Evolutionary conservation across 2,329 filamentous ascomycete species (phyloP), one percentile per base, ranked within the genome.

Genomic region (Colletotrichum plurivorum): DNA sequence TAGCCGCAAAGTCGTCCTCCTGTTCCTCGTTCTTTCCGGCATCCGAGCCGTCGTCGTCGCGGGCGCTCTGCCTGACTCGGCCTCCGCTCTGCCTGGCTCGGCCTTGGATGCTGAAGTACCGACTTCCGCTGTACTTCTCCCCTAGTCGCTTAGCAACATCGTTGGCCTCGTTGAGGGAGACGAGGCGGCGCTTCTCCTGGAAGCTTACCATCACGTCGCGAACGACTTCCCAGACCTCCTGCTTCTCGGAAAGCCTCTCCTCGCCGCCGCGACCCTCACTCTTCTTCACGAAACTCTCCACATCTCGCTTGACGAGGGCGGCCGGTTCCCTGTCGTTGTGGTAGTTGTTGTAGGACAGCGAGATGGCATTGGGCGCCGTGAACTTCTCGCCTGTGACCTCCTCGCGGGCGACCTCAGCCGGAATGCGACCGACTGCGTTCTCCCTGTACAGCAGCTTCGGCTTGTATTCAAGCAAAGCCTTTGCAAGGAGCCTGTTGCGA

Each of bases 361-460:
- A 41, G 27, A 72, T 20, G 8, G 63, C 27, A 1, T 71, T 36
- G 9, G 75, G 77, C 18, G 72, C 71, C 39, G 67, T 56, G n/a
- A 84, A 78, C 51, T 78, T 78, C 8, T 76, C 73, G 8, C 80
- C 78, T 2, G 87, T 80, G 69, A 85, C 85, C 1, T 79, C 77
- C 60, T 92, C 90, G 58, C 88, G 82, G 0, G 90, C 89, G 56
- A 93, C 80, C 73, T 96, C 93, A 31, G 86, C 84, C 0, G 93
- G 91, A 0, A 93, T 96, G 16, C 88, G 86, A 2, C 94, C 94
- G 0, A 92, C 92, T 0, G 92, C 89, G 73, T 95, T 95, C 77
- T 96, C 94, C 22, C 90, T 87, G 73, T 88, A 85, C 0, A 94
- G 80, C 2, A 94, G 82, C 27, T 84, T 83, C 0, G 91, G 88